Evolutionary conservation across 768 basidiomycete genomes (phyloP), one percentile per base, ranked within the genome.

Genomic region (Cytidiella melzeri): DNA sequence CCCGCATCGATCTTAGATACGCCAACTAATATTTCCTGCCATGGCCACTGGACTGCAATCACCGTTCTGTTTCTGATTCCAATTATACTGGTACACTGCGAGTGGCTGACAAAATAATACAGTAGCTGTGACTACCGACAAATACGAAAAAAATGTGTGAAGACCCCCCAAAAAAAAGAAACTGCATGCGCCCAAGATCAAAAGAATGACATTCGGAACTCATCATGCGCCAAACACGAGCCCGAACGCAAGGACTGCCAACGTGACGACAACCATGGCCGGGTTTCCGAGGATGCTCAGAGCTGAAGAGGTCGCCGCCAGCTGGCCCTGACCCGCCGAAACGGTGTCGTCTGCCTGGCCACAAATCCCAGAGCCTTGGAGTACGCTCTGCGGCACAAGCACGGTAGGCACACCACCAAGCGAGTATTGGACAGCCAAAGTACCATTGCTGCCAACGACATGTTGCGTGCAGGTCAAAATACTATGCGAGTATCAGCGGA

Each of bases 401-500:
- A 87, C 68, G 34, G 75, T 71, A 2, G 86, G 73, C 13, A 70
- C 68, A 28, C 85, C 87, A 23, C 87, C 86, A 45, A 68, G 68
- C 6, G 73, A 73, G 60, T 90, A 90, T 52, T 81, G 68, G 20
- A 80, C 75, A 21, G 77, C 71, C 43, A 91, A 57, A 28, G 72
- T 78, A 36, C 84, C 83, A 41, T 73, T 69, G 37, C 84, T 79
- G 24, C 84, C 87, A 6, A 87, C 79, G 18, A 73, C 77, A 72
- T 78, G 83, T 63, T 86, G 81, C 30, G 66, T 62, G 63, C 87
- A 90, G 2, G 76, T 77, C 19, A 88, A 59, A 46, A 87, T 68
- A 55, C 84, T 85, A 34, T 18, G 27, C 50, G n/a, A 44, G 23
- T 45, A 25, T 41, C 23, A 51, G 21, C 25, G 52, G 43, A n/a